Evolutionary conservation across 2,329 filamentous ascomycete genomes (phyloP), one percentile per base, ranked within the genome.

Genomic region (Diaporthe helianthi): DNA sequence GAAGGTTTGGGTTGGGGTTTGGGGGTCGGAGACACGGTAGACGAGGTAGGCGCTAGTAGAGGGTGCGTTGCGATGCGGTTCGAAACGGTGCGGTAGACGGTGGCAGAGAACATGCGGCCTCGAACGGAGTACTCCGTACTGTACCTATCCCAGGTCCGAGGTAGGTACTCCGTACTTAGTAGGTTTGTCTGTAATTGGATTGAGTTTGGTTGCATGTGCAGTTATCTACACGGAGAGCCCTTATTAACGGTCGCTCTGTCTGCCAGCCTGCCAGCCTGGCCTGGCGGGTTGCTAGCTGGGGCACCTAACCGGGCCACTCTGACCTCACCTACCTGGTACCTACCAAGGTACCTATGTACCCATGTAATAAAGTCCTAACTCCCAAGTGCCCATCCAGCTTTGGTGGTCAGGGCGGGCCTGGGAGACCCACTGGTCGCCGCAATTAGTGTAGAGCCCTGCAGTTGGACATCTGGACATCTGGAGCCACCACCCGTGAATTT

Each of bases 371-470:
- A n/a, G n/a, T n/a, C n/a, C n/a, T n/a, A n/a, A n/a, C n/a, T n/a
- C n/a, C n/a, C n/a, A n/a, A 46, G 29, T 36, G 12, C 4, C 41
- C 29, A 60, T 19, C 19, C 26, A 58, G 38, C 17, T 46, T 2
- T 33, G 22, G 22, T 29, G 55, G 55, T 46, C 55, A 46, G 55
- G 55, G 55, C 38, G 38, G 53, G 36, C 17, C 33, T 24, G 12
- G 38, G 41, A 13, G 19, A 41, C 58, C 58, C 26, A 29, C 29
- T 36, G 58, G 58, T 22, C 24, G 29, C 44, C 29, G 29, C 31
- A 49, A 49, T 63, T 63, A 63, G 58, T 36, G 58, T 63, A 63
- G 58, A 49, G 58, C 55, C 55, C 55, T 49, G 58, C 47, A 7
- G 26, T 63, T 17, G 58, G n/a, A n/a, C n/a, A n/a, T n/a, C n/a